Evolutionary conservation across 768 basidiomycete genomes (phyloP).

Genomic region (Leccinum subtestaceum): DNA sequence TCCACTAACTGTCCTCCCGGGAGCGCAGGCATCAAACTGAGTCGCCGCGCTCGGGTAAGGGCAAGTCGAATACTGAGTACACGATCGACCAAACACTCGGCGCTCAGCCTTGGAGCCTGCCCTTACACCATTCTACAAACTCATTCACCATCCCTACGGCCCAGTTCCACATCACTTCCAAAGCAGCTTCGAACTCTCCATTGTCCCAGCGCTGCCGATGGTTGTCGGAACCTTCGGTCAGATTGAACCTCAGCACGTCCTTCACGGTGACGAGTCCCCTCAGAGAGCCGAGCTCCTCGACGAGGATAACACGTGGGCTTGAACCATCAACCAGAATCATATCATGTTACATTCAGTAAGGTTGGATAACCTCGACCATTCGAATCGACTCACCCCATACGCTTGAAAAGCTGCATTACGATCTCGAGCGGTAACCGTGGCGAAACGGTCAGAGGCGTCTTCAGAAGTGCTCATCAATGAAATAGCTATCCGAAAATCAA

Average conservation of each 20-base stretch:
- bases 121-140: slow-evolving; percentile 27
- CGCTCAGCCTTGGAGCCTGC: slow-evolving; percentile 21
- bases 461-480: slow-evolving; percentile 1
- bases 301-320: slow-evolving; percentile 95
- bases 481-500: neutral
- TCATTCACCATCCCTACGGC: slow-evolving; percentile 37
- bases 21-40: neutral
- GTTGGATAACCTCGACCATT: neutral
- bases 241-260: slow-evolving; percentile 88
- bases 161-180: slow-evolving; percentile 63
- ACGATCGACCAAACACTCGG: neutral
- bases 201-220: slow-evolving; percentile 54
- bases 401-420: slow-evolving; percentile 95
- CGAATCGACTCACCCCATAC: slow-evolving; percentile 79
- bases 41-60: neutral
- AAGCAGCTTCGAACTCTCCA: slow-evolving; percentile 61
- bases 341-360: neutral
- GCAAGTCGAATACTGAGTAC: neutral
- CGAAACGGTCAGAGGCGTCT: slow-evolving; percentile 94
- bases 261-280: slow-evolving; percentile 92
- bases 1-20: neutral
- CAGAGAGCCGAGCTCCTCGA: slow-evolving; percentile 80
- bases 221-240: slow-evolving; percentile 49
- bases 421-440: slow-evolving; percentile 92
- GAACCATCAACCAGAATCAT: neutral